Base-by-base conservation (phyloP, 257 asterid species). In the Nicotiana otophora region DNA sequence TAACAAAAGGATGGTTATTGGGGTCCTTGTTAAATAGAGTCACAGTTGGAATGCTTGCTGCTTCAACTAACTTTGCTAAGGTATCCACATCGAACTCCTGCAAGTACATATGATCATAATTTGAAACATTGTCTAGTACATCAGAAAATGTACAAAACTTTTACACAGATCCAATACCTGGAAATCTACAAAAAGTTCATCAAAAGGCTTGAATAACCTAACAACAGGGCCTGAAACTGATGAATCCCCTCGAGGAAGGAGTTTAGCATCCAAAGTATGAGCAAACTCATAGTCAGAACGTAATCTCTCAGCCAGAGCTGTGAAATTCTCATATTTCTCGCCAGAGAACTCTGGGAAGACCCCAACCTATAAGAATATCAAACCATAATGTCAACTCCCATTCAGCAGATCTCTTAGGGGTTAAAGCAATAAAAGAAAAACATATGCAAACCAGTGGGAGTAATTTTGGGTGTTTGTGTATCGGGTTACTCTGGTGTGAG, bases 191-290 rank as follows among this genome's bases (percentile, higher is more conserved):
- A 93, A 86, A 84, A 92, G 97, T 82, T 95, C 99, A 90, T 95
- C 99, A 68, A 95, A 95, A 63, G 97, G 99, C 90, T 94, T 95
- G 85, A 95, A 89, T 90, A 95, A 83, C 90, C 99, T 87, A 85
- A 95, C 92, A 80, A 88, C 82, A 82, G 98, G 99, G 67, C 94
- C 99, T 28, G 89, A 82, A 78, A 88, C 88, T 17, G 98, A 92
- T 65, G 90, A 89, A 39, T 94, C 97, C 55, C 98, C 99, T 51
- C 88, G 96, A 82, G 98, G 98, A 84, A 95, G 95, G 78, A 89
- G 88, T 85, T 92, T 94, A 80, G 92, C 95, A 88, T 91, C 92
- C 79, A 78, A 82, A 82, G 97, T 86, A 86, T 92, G 97, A 77
- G 90, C 93, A 85, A 94, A 91, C 82, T 94, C 99, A 83, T 87